These are phyloP conservation scores for Fusarium brachygibbosum DNA, from an alignment of 2,329 filamentous ascomycete species.

Conservation along the genomic window DNA sequence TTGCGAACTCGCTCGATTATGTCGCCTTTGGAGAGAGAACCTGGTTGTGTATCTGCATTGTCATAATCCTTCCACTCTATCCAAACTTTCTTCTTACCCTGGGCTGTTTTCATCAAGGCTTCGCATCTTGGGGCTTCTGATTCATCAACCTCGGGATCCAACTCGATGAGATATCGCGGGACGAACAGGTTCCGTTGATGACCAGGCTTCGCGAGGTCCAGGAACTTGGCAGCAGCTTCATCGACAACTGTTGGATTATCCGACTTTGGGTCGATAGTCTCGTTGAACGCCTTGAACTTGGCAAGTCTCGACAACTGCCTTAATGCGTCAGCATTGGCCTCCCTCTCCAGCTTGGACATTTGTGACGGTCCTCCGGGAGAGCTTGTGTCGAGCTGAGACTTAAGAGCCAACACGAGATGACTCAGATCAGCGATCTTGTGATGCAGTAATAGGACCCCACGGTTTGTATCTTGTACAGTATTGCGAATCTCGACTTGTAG, in stretches of 20 bases:
- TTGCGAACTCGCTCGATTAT: constrained; percentile 62
- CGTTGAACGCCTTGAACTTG: constrained; percentile 66
- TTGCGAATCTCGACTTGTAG: constrained; percentile 63
- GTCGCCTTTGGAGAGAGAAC: constrained; percentile 57
- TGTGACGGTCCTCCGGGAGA: constrained; percentile 44
- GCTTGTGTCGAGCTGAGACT: constrained; percentile 57
- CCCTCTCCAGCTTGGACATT: constrained; percentile 54
- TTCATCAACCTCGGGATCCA: constrained; percentile 52
- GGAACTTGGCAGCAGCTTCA: constrained; percentile 54
- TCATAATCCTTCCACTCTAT: constrained; percentile 67
- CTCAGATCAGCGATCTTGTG: constrained; percentile 61
- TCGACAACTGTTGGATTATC: constrained; percentile 51
- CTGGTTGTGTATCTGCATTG: constrained; percentile 51
- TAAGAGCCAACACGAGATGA: constrained; percentile 61
- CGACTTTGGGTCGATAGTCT: constrained; percentile 58
- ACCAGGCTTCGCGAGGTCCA: constrained; percentile 56
- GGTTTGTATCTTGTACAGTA: constrained; percentile 63
- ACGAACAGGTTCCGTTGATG: constrained; percentile 53
- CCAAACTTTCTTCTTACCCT: constrained; percentile 60
- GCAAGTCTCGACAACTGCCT: constrained; percentile 60
- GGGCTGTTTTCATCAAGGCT: constrained; percentile 54
- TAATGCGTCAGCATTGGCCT: constrained; percentile 57
- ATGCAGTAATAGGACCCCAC: constrained; percentile 62
- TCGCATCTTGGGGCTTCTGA: constrained; percentile 57
- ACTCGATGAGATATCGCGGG: constrained; percentile 53